Conservation (phyloP, 225 moss, liverwort and hornwort genomes). For the Ulota crispa region DNA sequence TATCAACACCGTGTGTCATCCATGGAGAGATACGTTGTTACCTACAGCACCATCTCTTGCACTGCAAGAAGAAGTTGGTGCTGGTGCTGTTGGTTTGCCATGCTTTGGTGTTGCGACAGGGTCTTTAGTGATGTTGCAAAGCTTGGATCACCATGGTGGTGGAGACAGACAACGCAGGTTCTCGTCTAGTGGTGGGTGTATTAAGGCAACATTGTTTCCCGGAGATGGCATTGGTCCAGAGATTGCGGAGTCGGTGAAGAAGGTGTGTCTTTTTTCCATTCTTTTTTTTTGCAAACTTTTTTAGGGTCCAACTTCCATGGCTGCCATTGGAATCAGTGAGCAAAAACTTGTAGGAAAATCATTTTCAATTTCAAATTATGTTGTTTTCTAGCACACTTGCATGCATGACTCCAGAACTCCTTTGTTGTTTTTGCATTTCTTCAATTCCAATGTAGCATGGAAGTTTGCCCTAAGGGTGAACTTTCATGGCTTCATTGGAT, state of each 20-base stretch:
- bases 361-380: too few relatives aligned
- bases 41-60: background rate
- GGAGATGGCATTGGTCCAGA: slow-evolving; percentile 93
- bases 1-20: slow-evolving; percentile 18
- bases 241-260: slow-evolving; percentile 74
- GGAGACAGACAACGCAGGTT: slow-evolving; percentile 14
- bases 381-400: too few relatives aligned
- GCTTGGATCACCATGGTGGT: background rate
- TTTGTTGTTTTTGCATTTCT: too few relatives aligned
- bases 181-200: slow-evolving; percentile 32
- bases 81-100: background rate
- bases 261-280: slow-evolving; percentile 31
- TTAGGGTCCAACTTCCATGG: too few relatives aligned
- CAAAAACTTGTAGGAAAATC: too few relatives aligned
- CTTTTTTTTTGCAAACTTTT: too few relatives aligned
- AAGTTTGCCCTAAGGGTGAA: too few relatives aligned
- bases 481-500: too few relatives aligned
- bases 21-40: background rate
- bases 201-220: slow-evolving; percentile 78
- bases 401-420: too few relatives aligned
- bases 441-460: too few relatives aligned
- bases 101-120: background rate
- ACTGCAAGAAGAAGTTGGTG: background rate
- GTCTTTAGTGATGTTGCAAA: background rate
- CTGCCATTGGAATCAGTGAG: too few relatives aligned